Base-by-base conservation (phyloP, 1,284 basidiomycete genomes). In the Naganishia cerealis region DNA sequence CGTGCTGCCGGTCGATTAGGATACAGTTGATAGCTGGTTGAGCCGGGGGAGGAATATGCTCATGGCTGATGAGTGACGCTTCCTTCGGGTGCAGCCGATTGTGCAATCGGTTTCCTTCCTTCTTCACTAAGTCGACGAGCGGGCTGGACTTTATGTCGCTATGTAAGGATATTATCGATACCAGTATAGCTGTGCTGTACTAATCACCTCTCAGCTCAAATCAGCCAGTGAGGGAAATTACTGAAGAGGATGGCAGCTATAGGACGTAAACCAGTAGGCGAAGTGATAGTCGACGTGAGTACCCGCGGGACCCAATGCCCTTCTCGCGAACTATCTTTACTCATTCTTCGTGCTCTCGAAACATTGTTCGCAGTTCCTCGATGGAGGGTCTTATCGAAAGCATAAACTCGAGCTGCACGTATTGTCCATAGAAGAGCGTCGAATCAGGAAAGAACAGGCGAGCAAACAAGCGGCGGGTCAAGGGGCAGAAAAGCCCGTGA, bases 211-310 rank as follows among this genome's bases (percentile, higher is more conserved):
- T 18, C 16, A 46, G 43, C n/a, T 46, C 43, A 16, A 2, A n/a
- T n/a, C 18, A 46, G 43, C n/a, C 43, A 46, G 16, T n/a, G n/a
- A 46, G 15, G n/a, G 43, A 46, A 18, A 50, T 24, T 18, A 42
- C 24, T 24, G 0, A 9, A 7, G 24, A 54, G 42, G 13, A 63
- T 63, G 61, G 54, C 63, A 66, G 40, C 63, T 12, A 18, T 57
- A 52, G 53, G 54, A 33, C 63, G 63, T 38, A 56, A 66, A 57
- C 40, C 63, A n/a, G 54, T 66, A 13, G 55, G 63, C 38, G 63
- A 66, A 57, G 63, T 66, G 1, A 66, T 66, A 26, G 55, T 66
- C 16, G 63, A 66, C 63, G 63, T 66, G 54, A 66, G 63, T 46
- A 8, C 26, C 33, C 36, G 4, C 29, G n/a, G n/a, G 8, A 56